Percentiles rank a stretch among this genome's conserved stretches.
Conservation (phyloP, 2,329 filamentous ascomycete species). For the Fusarium piperis region DNA sequence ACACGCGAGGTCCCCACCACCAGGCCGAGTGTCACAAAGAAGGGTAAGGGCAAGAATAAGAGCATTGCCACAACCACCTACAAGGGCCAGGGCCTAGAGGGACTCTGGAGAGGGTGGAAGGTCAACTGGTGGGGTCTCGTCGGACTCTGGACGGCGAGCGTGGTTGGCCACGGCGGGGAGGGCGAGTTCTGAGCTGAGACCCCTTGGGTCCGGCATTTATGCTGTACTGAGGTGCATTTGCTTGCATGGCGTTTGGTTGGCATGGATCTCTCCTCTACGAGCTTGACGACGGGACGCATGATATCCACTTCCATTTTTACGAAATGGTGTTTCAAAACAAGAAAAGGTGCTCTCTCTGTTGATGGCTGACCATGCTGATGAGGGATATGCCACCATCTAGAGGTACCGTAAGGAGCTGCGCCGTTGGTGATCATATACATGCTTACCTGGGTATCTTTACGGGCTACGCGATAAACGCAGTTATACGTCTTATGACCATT, state of each 20-base stretch:
- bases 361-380: slow-evolving; percentile 29
- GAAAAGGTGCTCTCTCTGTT: slow-evolving; percentile 19
- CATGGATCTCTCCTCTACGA: slow-evolving; percentile 50
- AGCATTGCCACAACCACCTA: slow-evolving; percentile 49
- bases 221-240: slow-evolving; percentile 42
- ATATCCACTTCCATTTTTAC: slow-evolving; percentile 51
- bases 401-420: slow-evolving; percentile 23
- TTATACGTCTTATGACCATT: not conserved
- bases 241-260: slow-evolving; percentile 49
- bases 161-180: slow-evolving; percentile 69
- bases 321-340: slow-evolving; percentile 32
- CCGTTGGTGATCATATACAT: slow-evolving; percentile 5
- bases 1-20: slow-evolving; percentile 57
- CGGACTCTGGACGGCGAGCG: slow-evolving; percentile 76
- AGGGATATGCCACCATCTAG: slow-evolving; percentile 13
- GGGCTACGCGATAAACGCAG: not conserved
- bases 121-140: slow-evolving; percentile 82
- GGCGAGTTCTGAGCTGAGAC: slow-evolving; percentile 61
- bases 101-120: slow-evolving; percentile 79
- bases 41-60: slow-evolving; percentile 46
- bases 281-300: slow-evolving; percentile 52
- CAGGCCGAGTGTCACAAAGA: slow-evolving; percentile 45
- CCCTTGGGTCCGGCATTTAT: slow-evolving; percentile 20
- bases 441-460: slow-evolving; percentile 8
- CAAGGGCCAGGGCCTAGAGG: slow-evolving; percentile 74